A percentile compares a stretch with the other conserved stretches of the same genome.
Conservation (phyloP, 495 filamentous ascomycete genomes). For the Chaetomium tenue region DNA sequence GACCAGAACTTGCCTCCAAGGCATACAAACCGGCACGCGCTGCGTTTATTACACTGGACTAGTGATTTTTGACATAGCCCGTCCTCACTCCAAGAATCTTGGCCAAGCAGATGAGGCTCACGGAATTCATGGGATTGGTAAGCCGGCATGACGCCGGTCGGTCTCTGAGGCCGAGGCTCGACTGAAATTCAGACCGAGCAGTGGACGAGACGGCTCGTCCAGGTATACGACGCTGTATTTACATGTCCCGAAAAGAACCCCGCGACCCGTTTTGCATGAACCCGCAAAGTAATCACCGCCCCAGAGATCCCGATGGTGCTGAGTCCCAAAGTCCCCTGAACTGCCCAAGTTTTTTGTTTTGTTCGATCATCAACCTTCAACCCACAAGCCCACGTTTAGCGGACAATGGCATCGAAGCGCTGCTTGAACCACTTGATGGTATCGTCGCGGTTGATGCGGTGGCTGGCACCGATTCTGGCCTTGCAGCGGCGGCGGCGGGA, state of each 20-base stretch:
- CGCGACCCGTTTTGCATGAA: constrained; percentile 28
- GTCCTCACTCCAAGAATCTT: not conserved
- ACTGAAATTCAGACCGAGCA: constrained; percentile 49
- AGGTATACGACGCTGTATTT: constrained; percentile 28
- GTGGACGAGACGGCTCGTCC: constrained; percentile 40
- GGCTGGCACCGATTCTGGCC: constrained; percentile 76
- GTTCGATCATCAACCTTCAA: constrained; percentile 24
- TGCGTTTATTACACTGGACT: no score
- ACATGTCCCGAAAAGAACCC: constrained; percentile 31
- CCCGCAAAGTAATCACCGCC: constrained; percentile 16
- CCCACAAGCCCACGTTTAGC: constrained; percentile 56
- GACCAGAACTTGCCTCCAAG: no score
- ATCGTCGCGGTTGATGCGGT: constrained; percentile 90
- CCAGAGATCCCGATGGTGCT: constrained; percentile 26
- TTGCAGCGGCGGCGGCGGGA: constrained; percentile 89
- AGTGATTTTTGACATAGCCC: no score
- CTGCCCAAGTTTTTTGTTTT: constrained; percentile 36
- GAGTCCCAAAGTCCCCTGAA: constrained; percentile 27
- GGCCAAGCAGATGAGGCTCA: constrained; percentile 9
- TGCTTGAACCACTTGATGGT: constrained; percentile 99
- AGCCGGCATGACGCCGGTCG: constrained; percentile 62
- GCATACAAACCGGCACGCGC: no score
- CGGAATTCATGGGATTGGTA: constrained; percentile 32
- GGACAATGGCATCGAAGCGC: constrained; percentile 96
- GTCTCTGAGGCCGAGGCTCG: constrained; percentile 61